Percentiles rank a stretch among this genome's conserved stretches.
phyloP scores from a whole-genome alignment of 75 land plant species.

The Sequoia sempervirens region DNA sequence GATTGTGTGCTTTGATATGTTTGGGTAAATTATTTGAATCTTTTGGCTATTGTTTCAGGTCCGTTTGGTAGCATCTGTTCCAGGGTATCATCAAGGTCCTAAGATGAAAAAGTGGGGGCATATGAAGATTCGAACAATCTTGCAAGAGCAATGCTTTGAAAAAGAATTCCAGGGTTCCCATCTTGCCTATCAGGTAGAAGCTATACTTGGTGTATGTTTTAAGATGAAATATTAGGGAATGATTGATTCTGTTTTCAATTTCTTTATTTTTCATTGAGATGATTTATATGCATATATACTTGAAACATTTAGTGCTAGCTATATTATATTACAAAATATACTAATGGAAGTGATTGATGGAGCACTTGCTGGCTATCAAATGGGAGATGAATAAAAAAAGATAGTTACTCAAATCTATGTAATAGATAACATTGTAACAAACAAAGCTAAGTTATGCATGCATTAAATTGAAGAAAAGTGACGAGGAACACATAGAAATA shows the following conservation, averaged over 20 bases:
- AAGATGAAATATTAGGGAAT: neutral
- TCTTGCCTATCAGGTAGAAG: constrained; percentile 75
- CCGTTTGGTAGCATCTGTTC: constrained; percentile 86
- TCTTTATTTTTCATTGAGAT: neutral
- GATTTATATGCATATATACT: neutral
- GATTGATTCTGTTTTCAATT: neutral
- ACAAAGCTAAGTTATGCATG: neutral
- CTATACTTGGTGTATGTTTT: neutral
- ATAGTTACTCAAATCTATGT: neutral
- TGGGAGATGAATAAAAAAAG: neutral
- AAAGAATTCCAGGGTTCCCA: constrained; percentile 64
- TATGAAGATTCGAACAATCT: constrained; percentile 81
- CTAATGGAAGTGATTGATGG: neutral
- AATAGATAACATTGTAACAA: neutral
- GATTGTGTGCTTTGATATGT: neutral
- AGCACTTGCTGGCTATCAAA: neutral
- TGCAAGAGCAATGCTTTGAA: constrained; percentile 67
- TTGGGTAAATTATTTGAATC: neutral
- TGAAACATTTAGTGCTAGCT: neutral
- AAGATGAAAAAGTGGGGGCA: constrained; percentile 90
- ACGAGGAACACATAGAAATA: neutral
- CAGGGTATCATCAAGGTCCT: constrained; percentile 86
- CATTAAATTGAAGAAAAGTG: neutral
- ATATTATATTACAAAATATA: neutral
- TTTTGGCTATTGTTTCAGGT: constrained; percentile 41